Conservation (phyloP, 768 basidiomycete species). For the Tephrocybe sp. region DNA sequence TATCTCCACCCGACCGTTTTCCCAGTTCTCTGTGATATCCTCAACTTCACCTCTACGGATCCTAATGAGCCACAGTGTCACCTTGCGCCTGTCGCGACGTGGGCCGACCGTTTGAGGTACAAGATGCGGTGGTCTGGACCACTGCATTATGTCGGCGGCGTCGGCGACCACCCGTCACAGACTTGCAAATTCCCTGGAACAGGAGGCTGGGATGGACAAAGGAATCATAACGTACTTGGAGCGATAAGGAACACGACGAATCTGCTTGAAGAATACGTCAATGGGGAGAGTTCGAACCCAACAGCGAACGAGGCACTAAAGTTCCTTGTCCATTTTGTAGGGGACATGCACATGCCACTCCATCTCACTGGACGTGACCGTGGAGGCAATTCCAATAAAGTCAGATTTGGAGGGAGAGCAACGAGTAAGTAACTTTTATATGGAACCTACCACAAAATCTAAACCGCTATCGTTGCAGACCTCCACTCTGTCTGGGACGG, state of each 20-base stretch:
- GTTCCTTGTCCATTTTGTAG: constrained; percentile 91
- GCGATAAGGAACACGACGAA: constrained; percentile 77
- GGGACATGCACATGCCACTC: constrained; percentile 92
- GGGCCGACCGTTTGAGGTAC: constrained; percentile 78
- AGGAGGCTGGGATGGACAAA: constrained; percentile 66
- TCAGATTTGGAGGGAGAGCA: constrained; percentile 67
- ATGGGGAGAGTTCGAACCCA: constrained; percentile 19
- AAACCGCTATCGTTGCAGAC: constrained; percentile 38
- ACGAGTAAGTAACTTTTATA: constrained; percentile 54
- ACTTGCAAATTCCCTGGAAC: constrained; percentile 77
- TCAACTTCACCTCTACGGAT: constrained; percentile 45
- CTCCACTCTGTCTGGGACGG: constrained; percentile 90
- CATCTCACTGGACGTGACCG: constrained; percentile 87
- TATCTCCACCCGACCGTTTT: constrained; percentile 77
- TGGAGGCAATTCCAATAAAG: constrained; percentile 83
- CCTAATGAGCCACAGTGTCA: constrained; percentile 57
- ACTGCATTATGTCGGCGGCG: constrained; percentile 74
- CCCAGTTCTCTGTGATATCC: constrained; percentile 67
- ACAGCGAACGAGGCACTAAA: constrained; percentile 79
- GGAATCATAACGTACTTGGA: constrained; percentile 66
- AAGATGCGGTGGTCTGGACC: constrained; percentile 72
- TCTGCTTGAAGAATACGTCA: constrained; percentile 53
- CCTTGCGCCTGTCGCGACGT: constrained; percentile 80
- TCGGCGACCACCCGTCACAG: constrained; percentile 75
- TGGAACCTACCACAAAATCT: not conserved